Base-by-base conservation (phyloP, 768 basidiomycete species). In the Leccinum broughii region DNA sequence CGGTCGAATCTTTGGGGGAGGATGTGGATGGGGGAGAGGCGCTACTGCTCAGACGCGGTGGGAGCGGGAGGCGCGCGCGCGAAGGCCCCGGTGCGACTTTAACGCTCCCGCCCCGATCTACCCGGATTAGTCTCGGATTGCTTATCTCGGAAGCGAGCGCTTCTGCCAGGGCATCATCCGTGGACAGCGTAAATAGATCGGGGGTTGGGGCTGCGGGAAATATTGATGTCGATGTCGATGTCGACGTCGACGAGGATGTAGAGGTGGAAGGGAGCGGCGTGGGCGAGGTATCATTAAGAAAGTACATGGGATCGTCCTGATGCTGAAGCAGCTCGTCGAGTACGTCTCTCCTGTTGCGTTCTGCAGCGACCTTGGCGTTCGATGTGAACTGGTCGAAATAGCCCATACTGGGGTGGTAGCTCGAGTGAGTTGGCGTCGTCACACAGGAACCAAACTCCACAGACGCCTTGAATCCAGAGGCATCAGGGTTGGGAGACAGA, bases 241-340 rank as follows among this genome's bases (percentile, higher is more conserved):
- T n/a, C 9, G 41, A 41, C 9, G 8, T 41, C 3, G 8, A 41
- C n/a, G 41, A 41, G 9, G 41, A n/a, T 41, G 8, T 41, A 50
- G 28, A 28, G 28, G 34, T 39, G 51, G 59, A 51, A n/a, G 61
- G 11, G 56, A 60, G 58, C 54, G 63, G 51, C 54, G 60, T 48
- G 34, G 62, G 4, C 1, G 35, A 59, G 62, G 62, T n/a, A 57
- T 68, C n/a, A 44, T 20, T 50, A 58, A 84, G 58, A 77, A 85
- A 87, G 68, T 85, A 88, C 64, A 90, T 70, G 1, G 88, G 88
- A 69, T 91, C 88, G 54, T 89, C 86, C 71, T 90, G 82, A 60
- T 88, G 83, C 60, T 79, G 65, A 39, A 90, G 68, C 37, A 91
- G 70, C 68, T 92, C 89, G 50, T 87, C 83, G 53, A 91, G 75